phyloP scores from a whole-genome alignment of 352 stramenopile species.

The Pythium utonaiense region DNA sequence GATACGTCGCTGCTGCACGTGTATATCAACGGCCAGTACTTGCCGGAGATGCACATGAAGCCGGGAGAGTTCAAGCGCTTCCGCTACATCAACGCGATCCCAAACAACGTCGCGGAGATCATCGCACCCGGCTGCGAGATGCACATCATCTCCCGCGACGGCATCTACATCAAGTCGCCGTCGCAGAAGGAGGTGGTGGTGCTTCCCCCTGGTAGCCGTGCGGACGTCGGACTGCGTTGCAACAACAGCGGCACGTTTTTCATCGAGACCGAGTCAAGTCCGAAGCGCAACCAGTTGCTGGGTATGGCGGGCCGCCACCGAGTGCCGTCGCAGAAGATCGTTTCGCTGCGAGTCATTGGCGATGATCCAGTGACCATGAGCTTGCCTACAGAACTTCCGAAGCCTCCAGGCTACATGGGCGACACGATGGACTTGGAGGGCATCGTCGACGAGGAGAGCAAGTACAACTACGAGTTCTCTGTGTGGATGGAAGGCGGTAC shows the following conservation, averaged over 20 bases:
- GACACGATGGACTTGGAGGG: slow-evolving; percentile 20
- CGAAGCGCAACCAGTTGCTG: slow-evolving; percentile 52
- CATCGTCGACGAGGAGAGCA: slow-evolving; percentile 32
- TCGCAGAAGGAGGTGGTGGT: slow-evolving; percentile 48
- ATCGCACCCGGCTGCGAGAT: slow-evolving; percentile 51
- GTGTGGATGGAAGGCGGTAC: slow-evolving; percentile 51
- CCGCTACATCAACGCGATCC: slow-evolving; percentile 71
- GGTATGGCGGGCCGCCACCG: slow-evolving; percentile 63
- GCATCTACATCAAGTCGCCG: slow-evolving; percentile 55
- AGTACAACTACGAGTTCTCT: slow-evolving; percentile 74
- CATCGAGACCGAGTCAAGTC: slow-evolving; percentile 57
- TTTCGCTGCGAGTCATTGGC: slow-evolving; percentile 45
- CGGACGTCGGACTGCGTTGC: slow-evolving; percentile 59
- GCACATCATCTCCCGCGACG: slow-evolving; percentile 63
- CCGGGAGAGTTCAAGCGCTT: slow-evolving; percentile 59
- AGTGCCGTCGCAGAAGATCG: slow-evolving; percentile 59
- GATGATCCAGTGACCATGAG: slow-evolving; percentile 28
- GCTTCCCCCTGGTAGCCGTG: slow-evolving; percentile 58
- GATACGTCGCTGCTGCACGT: slow-evolving; percentile 67
- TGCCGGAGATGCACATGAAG: slow-evolving; percentile 50
- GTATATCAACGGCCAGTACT: slow-evolving; percentile 74
- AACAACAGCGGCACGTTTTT: slow-evolving; percentile 50
- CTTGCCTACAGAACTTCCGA: slow-evolving; percentile 37
- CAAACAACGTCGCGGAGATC: slow-evolving; percentile 78
- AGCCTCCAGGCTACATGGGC: slow-evolving; percentile 61